Percentiles rank a stretch among this genome's conserved stretches.
Conservation (phyloP, 371 early-diverging fungal genomes). For the Syncephalastrum monosporum region DNA sequence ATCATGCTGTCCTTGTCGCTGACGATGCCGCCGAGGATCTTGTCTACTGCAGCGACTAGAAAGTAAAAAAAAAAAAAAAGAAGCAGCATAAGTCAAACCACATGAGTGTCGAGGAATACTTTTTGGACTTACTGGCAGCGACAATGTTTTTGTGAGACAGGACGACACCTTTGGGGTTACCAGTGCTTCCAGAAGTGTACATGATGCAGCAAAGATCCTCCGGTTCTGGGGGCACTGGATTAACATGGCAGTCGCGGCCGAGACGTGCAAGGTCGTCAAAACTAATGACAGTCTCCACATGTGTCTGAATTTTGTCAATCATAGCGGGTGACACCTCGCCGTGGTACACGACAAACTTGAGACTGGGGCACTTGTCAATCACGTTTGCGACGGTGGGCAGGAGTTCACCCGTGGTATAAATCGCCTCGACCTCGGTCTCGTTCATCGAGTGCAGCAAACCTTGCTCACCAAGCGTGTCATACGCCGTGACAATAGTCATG, state of each 20-base stretch:
- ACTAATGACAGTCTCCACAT: constrained; percentile 24
- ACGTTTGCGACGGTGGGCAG: constrained; percentile 70
- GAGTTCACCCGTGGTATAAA: constrained; percentile 84
- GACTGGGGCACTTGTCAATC: constrained; percentile 57
- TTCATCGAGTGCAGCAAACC: constrained; percentile 85
- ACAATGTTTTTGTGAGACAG: constrained; percentile 87
- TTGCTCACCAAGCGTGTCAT: constrained; percentile 88
- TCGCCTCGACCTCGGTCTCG: constrained; percentile 74
- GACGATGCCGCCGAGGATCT: constrained; percentile 46
- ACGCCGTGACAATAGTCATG: constrained; percentile 82
- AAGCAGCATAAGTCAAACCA: no score
- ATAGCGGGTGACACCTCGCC: constrained; percentile 59
- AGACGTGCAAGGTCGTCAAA: constrained; percentile 59
- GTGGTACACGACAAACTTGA: constrained; percentile 75
- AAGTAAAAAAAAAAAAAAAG: constrained; percentile 6
- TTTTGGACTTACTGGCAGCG: constrained; percentile 52
- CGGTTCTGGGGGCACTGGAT: constrained; percentile 62
- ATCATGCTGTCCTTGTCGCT: constrained; percentile 66
- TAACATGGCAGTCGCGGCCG: constrained; percentile 65
- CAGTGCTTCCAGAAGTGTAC: constrained; percentile 96
- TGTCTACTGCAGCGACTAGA: constrained; percentile 61
- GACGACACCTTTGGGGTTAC: constrained; percentile 89
- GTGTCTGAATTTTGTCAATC: constrained; percentile 27
- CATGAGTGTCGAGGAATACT: neutral
- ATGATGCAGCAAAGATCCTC: constrained; percentile 90